Evolutionary conservation across 225 moss, liverwort and hornwort species (phyloP).

Genomic region (Thuidium tamariscinum): DNA sequence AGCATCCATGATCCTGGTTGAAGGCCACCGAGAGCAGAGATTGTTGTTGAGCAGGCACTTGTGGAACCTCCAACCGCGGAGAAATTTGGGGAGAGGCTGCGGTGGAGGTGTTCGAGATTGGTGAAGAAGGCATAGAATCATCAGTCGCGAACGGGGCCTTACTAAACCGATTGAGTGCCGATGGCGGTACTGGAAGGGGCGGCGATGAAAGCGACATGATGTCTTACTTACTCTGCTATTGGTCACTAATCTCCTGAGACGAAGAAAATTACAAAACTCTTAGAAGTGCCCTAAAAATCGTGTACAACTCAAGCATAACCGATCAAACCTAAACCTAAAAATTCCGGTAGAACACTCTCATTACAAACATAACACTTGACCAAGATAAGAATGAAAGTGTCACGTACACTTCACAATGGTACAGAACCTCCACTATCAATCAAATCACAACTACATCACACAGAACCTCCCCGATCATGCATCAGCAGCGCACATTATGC

Average conservation of each 20-base stretch:
- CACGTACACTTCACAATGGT: neutral
- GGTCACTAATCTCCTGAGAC: neutral
- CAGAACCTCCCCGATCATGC: neutral
- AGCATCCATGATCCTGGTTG: conserved; percentile 66
- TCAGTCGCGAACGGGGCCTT: conserved; percentile 7
- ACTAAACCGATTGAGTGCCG: conserved; percentile 23
- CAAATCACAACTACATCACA: neutral
- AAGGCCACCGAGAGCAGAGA: conserved; percentile 47
- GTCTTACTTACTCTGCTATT: neutral
- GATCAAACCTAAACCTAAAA: neutral
- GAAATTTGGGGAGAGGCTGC: conserved; percentile 30
- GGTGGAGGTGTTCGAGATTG: conserved; percentile 26
- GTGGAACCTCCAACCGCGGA: conserved; percentile 22
- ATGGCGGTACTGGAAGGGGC: conserved; percentile 37
- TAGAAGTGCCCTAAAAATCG: neutral
- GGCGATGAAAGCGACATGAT: conserved; percentile 40
- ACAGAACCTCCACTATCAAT: neutral
- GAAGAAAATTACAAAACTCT: neutral
- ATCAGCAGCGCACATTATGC: neutral
- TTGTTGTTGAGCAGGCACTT: conserved; percentile 21
- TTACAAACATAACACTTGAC: neutral
- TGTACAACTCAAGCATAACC: neutral
- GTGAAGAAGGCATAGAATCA: conserved; percentile 27
- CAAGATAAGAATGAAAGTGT: neutral
- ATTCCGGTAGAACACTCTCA: neutral